Base-by-base conservation (phyloP, 768 basidiomycete species). In the Leccinum broughii region DNA sequence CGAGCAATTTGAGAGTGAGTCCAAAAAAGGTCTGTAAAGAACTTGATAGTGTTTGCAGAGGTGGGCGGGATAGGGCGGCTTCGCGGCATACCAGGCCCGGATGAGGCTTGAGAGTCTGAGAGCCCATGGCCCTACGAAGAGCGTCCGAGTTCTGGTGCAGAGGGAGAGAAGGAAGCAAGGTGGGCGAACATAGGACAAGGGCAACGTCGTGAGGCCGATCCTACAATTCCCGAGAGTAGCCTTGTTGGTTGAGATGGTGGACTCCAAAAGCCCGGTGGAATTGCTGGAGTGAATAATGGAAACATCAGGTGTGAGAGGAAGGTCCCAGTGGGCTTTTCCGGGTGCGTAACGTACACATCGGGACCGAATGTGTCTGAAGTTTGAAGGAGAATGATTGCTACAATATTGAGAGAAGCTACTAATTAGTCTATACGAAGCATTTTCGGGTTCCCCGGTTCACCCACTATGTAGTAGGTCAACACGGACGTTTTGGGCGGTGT, bases 251-350 rank as follows among this genome's bases (percentile, higher is more conserved):
- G 28, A 28, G 28, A 28, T 28, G 28, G 77, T 80, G 28, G 76
- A 77, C 67, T 77, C 82, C 2, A 81, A 81, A 54, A 75, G 78
- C 0, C 82, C 84, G 8, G 83, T 83, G 4, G 69, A 71, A 71
- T 69, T 65, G 8, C 54, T 78, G 66, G 71, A 71, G 51, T 71
- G 71, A 6, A 72, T 54, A 24, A 70, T 46, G 7, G 56, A 54
- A 17, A 69, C 13, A 50, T 71, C 66, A 8, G 67, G 72, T 2
- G 35, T 63, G 8, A 71, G 62, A 44, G 58, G 59, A 2, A 30
- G 60, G n/a, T 65, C 59, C 71, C 70, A 71, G 24, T 32, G 56
- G 1, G 65, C 62, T 53, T 72, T 72, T 68, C 67, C 22, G 69
- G 64, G 39, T 57, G 39, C 24, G 59, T n/a, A 5, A 44, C 39